Evolutionary conservation across 2,329 filamentous ascomycete species (phyloP), one percentile per base, ranked within the genome.

Genomic region (Blastomyces gilchristii): DNA sequence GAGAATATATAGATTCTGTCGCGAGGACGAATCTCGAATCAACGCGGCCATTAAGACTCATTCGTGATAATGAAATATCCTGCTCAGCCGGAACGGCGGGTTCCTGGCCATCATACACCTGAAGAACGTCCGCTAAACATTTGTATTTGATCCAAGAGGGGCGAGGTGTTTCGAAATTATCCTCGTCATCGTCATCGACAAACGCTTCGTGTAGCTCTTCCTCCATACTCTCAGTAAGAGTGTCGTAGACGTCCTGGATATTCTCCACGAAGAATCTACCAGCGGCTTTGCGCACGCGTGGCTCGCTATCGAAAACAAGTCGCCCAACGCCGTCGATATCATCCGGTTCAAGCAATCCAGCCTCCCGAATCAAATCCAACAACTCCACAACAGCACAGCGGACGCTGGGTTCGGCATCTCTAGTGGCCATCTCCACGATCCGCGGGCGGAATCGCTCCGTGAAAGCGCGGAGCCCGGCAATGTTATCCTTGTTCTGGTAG

Each of bases 121-220:
- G 83, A 34, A 99, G 81, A 12, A 89, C 88, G 74, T 96, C 91
- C 2, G 89, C 90, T 16, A 99, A 81, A 67, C 89, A 93, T 76
- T 97, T 99, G 72, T 95, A 85, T 71, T 90, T 91, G 69, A 97
- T 84, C 94, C 94, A 99, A 66, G 89, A 87, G 56, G 86, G 81
- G 65, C 89, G 87, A 2, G 92, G 90, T 1, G 85, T 85, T 61
- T 89, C 86, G 65, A 86, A 89, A 67, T 92, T 87, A 31, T 84
- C 81, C 34, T 80, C 79, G 18, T 88, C 86, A n/a, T 89, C 84
- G 47, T 83, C 82, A 1, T 84, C 84, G 9, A 86, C 84, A 63
- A 96, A 82, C 9, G 85, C 80, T 70, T 97, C 92, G 56, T 90
- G 85, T 9, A 96, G 78, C 61, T 87, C 83, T 31, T 93, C 92